A percentile compares a stretch with the other conserved stretches of the same genome.
phyloP scores from a whole-genome alignment of 306 rosid species.

The Clitoria ternatea region DNA sequence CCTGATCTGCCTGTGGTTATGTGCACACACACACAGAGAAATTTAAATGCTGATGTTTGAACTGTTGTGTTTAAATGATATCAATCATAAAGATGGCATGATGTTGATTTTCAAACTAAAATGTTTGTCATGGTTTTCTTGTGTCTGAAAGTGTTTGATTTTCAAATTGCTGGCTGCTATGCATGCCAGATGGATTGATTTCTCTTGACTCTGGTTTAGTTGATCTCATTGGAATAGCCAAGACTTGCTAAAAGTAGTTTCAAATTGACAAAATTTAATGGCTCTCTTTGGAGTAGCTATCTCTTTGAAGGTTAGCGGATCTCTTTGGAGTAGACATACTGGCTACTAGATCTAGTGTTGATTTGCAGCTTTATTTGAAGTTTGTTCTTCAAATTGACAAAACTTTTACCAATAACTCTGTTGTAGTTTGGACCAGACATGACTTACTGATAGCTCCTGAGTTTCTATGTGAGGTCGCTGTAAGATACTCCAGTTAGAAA shows the following conservation, averaged over 20 bases:
- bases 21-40: background rate
- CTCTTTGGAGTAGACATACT: too few relatives aligned
- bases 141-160: background rate
- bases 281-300: too few relatives aligned
- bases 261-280: too few relatives aligned
- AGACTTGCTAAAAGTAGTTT: too few relatives aligned
- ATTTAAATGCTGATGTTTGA: background rate
- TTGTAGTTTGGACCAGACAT: background rate
- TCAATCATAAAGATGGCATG: background rate
- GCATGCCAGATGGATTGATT: background rate
- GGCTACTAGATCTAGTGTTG: too few relatives aligned
- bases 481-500: background rate
- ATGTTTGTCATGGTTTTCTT: background rate
- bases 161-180: background rate
- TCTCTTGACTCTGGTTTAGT: background rate
- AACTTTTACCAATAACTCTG: background rate
- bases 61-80: background rate
- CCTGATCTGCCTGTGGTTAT: background rate
- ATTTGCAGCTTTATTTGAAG: background rate
- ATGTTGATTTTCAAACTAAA: background rate
- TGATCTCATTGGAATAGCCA: background rate
- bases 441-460: background rate
- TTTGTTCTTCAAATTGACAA: background rate
- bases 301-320: background rate
- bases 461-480: background rate